Evolutionary conservation across 768 basidiomycete species (phyloP).

Genomic region (Paxillus involutus): DNA sequence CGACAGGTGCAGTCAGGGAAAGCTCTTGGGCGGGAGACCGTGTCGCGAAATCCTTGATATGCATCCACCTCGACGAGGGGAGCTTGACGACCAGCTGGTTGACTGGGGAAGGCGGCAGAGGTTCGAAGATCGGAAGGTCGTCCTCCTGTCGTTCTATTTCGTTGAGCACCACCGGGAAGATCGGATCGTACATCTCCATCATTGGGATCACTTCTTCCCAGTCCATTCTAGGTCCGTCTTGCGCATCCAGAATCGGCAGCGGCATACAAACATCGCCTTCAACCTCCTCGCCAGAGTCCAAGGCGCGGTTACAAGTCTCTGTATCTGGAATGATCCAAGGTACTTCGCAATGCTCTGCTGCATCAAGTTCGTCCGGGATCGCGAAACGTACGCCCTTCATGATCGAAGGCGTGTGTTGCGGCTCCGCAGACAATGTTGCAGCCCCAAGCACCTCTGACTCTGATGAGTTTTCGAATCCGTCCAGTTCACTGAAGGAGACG

Average conservation of each 20-base stretch:
- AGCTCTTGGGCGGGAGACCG: constrained; percentile 10
- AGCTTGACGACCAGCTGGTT: constrained; percentile 10
- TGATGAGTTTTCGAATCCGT: not conserved
- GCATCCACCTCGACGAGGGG: constrained; percentile 3
- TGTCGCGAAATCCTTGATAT: constrained; percentile 10
- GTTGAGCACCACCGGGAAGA: not conserved
- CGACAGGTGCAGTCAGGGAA: constrained; percentile 1
- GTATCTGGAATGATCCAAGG: not conserved
- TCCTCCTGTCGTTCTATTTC: not conserved
- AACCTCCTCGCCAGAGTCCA: not conserved
- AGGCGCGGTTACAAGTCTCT: not conserved
- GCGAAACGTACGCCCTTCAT: constrained; percentile 1
- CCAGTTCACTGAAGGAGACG: not conserved
- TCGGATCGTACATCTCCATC: not conserved
- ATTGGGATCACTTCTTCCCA: not conserved
- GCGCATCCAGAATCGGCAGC: not conserved
- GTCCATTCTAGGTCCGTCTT: not conserved
- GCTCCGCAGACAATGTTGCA: not conserved
- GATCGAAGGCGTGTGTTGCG: not conserved
- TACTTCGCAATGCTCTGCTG: not conserved
- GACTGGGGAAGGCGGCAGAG: not conserved
- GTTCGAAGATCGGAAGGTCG: not conserved
- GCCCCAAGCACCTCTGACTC: not conserved
- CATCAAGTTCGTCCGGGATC: not conserved
- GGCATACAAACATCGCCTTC: not conserved